Base-by-base conservation (phyloP, 2,329 filamentous ascomycete genomes). In the Colletotrichum eremochloae region DNA sequence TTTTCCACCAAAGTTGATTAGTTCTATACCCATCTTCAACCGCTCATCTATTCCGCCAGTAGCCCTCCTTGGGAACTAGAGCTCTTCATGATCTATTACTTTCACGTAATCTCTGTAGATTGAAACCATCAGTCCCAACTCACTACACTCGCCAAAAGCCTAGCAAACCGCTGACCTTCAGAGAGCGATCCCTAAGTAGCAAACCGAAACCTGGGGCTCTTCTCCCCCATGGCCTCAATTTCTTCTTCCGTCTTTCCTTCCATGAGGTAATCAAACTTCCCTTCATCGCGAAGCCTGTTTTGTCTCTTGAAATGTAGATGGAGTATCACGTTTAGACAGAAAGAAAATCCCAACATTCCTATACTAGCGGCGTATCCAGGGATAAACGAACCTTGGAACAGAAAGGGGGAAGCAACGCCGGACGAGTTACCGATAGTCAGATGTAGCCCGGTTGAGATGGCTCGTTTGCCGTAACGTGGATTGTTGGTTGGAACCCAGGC, bases 361-460 rank as follows among this genome's bases (percentile, higher is more conserved):
- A 89, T 82, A 0, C 85, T 86, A 0, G 87, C 85, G 6, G 80
- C 85, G 67, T 89, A 87, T 0, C 88, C 88, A n/a, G 81, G 83
- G 12, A 85, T 77, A 68, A 84, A 90, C 0, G 81, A 79, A 0
- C 76, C 75, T 0, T 80, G 79, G 71, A 88, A 89, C 0, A 89
- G 79, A 77, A 91, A 92, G 2, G 89, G 88, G 1, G 88, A 81
- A 81, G 91, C 89, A 44, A 92, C 89, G 7, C 91, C 91, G 82
- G 68, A 90, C 87, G 15, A 72, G 57, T 75, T 75, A 1, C 72
- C 72, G 2, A 75, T 72, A 20, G 62, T 68, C 31, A 71, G 63
- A 40, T 71, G 69, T n/a, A 75, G 63, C 7, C 72, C 72, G 0
- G 71, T 67, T 0, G 68, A 71, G 29, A 74, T 62, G 3, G 74